phyloP scores from a whole-genome alignment of 2,329 filamentous ascomycete species.

The Calonectria pauciramosa region DNA sequence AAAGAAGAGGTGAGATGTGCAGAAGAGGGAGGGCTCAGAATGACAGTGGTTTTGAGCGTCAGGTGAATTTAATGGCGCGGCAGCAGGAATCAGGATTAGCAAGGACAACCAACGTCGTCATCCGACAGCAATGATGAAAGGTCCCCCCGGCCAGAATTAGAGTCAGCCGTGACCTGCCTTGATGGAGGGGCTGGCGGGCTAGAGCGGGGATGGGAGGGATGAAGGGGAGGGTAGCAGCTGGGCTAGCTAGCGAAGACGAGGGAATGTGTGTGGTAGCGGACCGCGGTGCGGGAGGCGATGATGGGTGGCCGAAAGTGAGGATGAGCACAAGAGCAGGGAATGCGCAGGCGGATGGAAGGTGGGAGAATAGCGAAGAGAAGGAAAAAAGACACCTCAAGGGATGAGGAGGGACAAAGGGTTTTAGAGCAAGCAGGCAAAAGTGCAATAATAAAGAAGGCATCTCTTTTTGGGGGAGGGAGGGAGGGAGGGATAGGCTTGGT shows the following conservation, averaged over 20 bases:
- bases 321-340: background rate
- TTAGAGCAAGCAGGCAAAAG: conserved; percentile 14
- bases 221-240: conserved; percentile 13
- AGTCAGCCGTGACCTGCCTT: conserved; percentile 44
- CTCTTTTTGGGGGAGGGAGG: background rate
- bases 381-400: background rate
- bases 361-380: background rate
- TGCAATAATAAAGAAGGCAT: conserved; percentile 5
- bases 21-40: conserved; percentile 20
- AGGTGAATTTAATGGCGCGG: conserved; percentile 46
- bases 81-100: conserved; percentile 43
- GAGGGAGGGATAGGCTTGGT: background rate
- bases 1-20: conserved; percentile 19
- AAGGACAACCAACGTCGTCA: conserved; percentile 47
- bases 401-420: conserved; percentile 17
- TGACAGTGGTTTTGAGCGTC: conserved; percentile 37
- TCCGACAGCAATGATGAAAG: conserved; percentile 46
- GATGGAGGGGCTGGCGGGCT: conserved; percentile 44
- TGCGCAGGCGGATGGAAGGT: background rate
- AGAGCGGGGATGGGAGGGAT: conserved; percentile 39
- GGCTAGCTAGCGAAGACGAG: conserved; percentile 22
- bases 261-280: conserved; percentile 39
- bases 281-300: conserved; percentile 39
- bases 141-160: conserved; percentile 43
- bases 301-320: conserved; percentile 19